Base-by-base conservation (phyloP, 2,329 filamentous ascomycete genomes). In the Botryotinia calthae region DNA sequence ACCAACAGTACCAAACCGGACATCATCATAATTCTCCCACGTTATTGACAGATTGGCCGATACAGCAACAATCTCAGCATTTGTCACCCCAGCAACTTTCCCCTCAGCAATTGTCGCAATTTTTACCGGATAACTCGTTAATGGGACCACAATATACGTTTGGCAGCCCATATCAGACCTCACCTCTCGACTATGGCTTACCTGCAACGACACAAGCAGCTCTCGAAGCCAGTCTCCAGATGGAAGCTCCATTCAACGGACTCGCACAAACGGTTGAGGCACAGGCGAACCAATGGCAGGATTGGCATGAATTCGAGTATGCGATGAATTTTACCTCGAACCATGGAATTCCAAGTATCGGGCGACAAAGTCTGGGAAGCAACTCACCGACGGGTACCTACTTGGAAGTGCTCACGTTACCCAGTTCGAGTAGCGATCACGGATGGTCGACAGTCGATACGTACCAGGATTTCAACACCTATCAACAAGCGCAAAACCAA, bases 391-490 rank as follows among this genome's bases (percentile, higher is more conserved):
- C 91, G 1, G 91, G 92, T 78, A 93, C 91, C 44, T 95, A 93
- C 81, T 85, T 97, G 64, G 95, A 98, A 82, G 93, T 97, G 48
- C 85, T 95, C 67, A 98, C 95, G 10, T 85, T 97, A 61, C 87
- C 89, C 37, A 91, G 90, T 72, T 94, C 94, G n/a, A 88, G 87
- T 76, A 93, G 92, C 79, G 94, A 97, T 78, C 93, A 95, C 78
- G 93, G 93, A 73, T 98, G 95, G 95, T 90, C 89, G 68, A 88
- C 92, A 76, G 90, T 98, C 73, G 93, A 96, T 76, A 88, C 89
- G 80, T 90, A 90, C 74, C 90, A 89, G 74, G 91, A 90, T 54
- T 90, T 92, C 77, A 92, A 95, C 77, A 87, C 88, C 48, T 89
- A 88, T 67, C 86, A 87, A 77, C 85, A 87, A 63, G 85, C 90